Conservation (phyloP, 306 rosid species). For the Spatholobus suberectus region DNA sequence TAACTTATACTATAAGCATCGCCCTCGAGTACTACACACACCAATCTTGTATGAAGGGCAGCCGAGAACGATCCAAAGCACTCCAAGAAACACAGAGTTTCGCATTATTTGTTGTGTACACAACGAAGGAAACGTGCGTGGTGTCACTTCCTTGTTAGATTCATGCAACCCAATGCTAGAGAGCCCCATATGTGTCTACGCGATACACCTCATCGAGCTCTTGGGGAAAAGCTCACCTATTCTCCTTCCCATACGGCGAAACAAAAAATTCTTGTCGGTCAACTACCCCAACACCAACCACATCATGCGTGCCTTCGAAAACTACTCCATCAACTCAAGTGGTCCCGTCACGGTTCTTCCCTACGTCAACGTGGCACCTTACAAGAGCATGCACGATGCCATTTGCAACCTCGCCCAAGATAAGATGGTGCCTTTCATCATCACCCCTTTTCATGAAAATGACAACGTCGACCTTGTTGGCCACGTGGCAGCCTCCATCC, state of each 20-base stretch:
- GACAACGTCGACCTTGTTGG: not conserved
- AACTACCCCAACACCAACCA: constrained; percentile 42
- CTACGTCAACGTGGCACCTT: constrained; percentile 56
- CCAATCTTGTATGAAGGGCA: not conserved
- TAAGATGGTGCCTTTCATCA: constrained; percentile 46
- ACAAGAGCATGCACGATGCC: constrained; percentile 59
- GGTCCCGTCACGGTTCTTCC: constrained; percentile 49
- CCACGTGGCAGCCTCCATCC: not conserved
- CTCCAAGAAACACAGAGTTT: constrained; percentile 36
- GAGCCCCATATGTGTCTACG: constrained; percentile 51
- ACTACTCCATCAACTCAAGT: constrained; percentile 50
- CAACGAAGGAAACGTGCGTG: constrained; percentile 51
- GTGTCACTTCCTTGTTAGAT: constrained; percentile 54
- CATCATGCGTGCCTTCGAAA: constrained; percentile 62
- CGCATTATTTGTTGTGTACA: constrained; percentile 53
- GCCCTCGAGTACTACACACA: not conserved
- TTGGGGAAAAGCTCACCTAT: constrained; percentile 50
- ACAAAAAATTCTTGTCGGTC: not conserved
- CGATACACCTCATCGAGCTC: constrained; percentile 56
- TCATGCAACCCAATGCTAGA: constrained; percentile 43
- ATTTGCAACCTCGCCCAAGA: constrained; percentile 50
- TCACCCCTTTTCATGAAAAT: constrained; percentile 62
- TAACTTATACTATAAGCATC: constrained; percentile 10
- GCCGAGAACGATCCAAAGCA: constrained; percentile 38
- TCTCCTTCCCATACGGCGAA: constrained; percentile 47